phyloP scores from a whole-genome alignment of 2,329 filamentous ascomycete species.

The Claviceps spartinae region DNA sequence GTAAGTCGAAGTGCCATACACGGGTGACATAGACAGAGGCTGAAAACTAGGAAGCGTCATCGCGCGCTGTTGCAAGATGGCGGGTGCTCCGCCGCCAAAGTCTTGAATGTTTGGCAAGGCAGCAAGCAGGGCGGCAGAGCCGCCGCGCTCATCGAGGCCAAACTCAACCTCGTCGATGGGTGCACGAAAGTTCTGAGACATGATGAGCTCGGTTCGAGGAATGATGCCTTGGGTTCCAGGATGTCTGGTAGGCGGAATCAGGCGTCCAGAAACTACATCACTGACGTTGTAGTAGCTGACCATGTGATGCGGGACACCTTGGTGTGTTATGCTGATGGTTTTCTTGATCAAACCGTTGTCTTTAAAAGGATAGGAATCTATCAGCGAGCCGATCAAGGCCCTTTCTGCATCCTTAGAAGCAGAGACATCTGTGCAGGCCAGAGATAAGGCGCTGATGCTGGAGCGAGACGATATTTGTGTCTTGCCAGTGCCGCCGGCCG shows the following conservation, averaged over 20 bases:
- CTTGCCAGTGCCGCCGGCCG: conserved; percentile 24
- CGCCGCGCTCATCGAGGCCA: conserved; percentile 3
- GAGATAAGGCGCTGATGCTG: conserved; percentile 6
- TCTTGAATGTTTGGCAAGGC: conserved; percentile 8
- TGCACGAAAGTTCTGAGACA: conserved; percentile 52
- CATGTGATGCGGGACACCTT: conserved; percentile 67
- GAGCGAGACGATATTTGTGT: conserved; percentile 14
- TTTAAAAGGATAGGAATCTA: conserved; percentile 87
- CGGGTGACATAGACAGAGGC: neutral
- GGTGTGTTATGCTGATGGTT: conserved; percentile 69
- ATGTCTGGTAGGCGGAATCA: conserved; percentile 45
- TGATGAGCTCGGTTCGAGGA: conserved; percentile 44
- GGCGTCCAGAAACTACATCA: conserved; percentile 52
- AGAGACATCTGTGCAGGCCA: conserved; percentile 1
- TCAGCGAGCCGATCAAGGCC: conserved; percentile 60
- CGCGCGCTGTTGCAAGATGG: conserved; percentile 14
- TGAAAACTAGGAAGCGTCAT: conserved; percentile 14
- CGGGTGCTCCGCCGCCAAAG: conserved; percentile 5
- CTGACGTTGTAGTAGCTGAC: conserved; percentile 80
- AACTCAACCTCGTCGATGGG: conserved; percentile 47
- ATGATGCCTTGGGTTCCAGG: conserved; percentile 23
- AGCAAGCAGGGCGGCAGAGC: conserved; percentile 4
- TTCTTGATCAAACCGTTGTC: conserved; percentile 76
- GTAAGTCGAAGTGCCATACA: conserved; percentile 5
- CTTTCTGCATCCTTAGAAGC: conserved; percentile 20